phyloP scores from a whole-genome alignment of 2,329 filamentous ascomycete genomes.

The Diaporthe eres region DNA sequence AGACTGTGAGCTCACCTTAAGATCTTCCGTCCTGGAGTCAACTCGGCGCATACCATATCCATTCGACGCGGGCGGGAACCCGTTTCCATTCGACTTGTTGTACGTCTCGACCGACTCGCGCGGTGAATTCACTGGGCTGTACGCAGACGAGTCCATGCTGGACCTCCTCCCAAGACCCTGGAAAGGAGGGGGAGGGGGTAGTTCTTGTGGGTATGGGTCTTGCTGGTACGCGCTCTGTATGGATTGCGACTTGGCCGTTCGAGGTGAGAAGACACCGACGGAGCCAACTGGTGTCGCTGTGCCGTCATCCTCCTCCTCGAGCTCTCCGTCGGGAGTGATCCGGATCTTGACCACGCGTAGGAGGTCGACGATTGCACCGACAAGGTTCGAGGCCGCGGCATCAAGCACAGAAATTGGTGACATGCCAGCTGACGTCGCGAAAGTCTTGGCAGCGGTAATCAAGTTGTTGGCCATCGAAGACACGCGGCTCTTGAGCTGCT shows the following conservation, averaged over 20 bases:
- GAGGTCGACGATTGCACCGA: constrained; percentile 87
- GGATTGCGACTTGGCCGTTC: constrained; percentile 48
- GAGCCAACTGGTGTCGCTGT: constrained; percentile 76
- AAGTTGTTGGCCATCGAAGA: constrained; percentile 96
- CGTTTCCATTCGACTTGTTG: constrained; percentile 53
- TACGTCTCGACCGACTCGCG: constrained; percentile 68
- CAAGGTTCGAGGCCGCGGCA: constrained; percentile 91
- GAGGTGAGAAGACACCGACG: constrained; percentile 77
- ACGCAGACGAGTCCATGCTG: constrained; percentile 80
- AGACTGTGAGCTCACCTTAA: constrained; percentile 56
- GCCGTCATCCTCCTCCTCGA: constrained; percentile 79
- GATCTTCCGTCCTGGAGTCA: constrained; percentile 62
- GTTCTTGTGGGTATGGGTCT: constrained; percentile 51
- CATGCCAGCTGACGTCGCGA: constrained; percentile 83
- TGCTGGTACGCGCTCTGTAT: constrained; percentile 48
- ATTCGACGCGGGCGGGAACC: constrained; percentile 54
- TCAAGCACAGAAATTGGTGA: constrained; percentile 95
- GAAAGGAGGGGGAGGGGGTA: constrained; percentile 69
- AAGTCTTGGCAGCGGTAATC: constrained; percentile 95
- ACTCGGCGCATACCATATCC: constrained; percentile 52
- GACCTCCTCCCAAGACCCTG: constrained; percentile 69
- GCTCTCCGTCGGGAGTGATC: constrained; percentile 78
- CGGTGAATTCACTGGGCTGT: constrained; percentile 81
- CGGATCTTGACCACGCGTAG: constrained; percentile 88
- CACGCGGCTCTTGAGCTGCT: constrained; percentile 83